Percentiles rank a stretch among this genome's conserved stretches.
Conservation (phyloP, 306 rosid species). For the Cercis canadensis region DNA sequence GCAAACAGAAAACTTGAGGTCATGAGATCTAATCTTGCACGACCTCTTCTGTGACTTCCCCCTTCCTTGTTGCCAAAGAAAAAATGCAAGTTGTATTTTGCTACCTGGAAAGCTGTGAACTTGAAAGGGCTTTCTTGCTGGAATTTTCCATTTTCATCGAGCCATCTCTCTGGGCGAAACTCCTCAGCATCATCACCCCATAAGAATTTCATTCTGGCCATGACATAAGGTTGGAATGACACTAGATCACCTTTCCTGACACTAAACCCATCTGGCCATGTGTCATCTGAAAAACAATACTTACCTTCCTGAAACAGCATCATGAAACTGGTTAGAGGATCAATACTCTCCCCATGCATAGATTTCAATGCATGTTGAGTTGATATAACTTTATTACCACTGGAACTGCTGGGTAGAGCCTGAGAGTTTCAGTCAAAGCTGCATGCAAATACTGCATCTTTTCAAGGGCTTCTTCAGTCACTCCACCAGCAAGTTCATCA, state of each 20-base stretch:
- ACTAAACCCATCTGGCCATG: constrained; percentile 61
- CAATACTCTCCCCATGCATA: neutral
- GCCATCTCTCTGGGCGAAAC: constrained; percentile 72
- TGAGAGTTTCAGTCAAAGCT: constrained; percentile 60
- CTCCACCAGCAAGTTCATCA: constrained; percentile 43
- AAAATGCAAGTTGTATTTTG: neutral
- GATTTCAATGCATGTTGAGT: neutral
- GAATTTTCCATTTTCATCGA: constrained; percentile 51
- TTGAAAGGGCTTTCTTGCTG: constrained; percentile 61
- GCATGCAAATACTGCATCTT: constrained; percentile 69
- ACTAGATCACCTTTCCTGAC: constrained; percentile 64
- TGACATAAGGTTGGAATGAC: constrained; percentile 55
- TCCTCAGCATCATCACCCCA: constrained; percentile 79
- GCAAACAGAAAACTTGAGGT: too few relatives aligned
- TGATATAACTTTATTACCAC: constrained; percentile 45
- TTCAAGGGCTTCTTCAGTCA: constrained; percentile 53
- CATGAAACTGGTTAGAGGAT: constrained; percentile 30
- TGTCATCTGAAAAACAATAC: constrained; percentile 58
- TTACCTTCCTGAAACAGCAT: constrained; percentile 48
- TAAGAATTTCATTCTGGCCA: constrained; percentile 72
- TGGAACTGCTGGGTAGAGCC: constrained; percentile 71
- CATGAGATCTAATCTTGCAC: too few relatives aligned
- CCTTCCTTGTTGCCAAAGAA: too few relatives aligned
- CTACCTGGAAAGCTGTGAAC: constrained; percentile 69
- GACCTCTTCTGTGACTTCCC: too few relatives aligned